A percentile compares a stretch with the other conserved stretches of the same genome.
phyloP scores from a whole-genome alignment of 139 green algal genomes.

The Chlorella sp. region DNA sequence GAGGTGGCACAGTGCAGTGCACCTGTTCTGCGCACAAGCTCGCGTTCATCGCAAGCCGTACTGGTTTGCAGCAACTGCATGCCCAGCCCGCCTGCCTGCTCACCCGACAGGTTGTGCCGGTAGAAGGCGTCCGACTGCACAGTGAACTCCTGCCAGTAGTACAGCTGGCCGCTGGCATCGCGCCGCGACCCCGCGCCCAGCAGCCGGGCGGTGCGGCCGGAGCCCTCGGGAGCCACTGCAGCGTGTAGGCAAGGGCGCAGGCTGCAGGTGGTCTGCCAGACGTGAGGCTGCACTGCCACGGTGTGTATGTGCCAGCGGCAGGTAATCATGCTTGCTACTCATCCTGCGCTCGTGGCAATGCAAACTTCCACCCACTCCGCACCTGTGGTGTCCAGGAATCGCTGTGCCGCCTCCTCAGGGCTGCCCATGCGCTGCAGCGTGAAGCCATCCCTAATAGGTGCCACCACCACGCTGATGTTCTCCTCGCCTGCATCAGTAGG shows the following conservation, averaged over 20 bases:
- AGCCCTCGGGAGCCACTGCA: conserved; percentile 58
- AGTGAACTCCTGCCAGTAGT: conserved; percentile 88
- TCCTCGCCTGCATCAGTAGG: conserved; percentile 72
- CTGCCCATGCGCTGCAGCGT: conserved; percentile 67
- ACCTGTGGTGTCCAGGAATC: conserved; percentile 69
- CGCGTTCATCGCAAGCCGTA: too few species aligned
- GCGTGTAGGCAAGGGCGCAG: too few species aligned
- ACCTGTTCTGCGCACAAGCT: too few species aligned
- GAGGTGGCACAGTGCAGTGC: too few species aligned
- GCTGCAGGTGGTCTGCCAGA: too few species aligned
- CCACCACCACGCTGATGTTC: conserved; percentile 92
- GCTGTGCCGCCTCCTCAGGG: conserved; percentile 55
- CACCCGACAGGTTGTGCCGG: conserved; percentile 84
- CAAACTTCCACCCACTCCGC: background rate
- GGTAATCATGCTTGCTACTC: too few species aligned
- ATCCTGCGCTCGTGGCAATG: too few species aligned
- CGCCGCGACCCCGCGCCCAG: conserved; percentile 52
- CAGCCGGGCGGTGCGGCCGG: conserved; percentile 61
- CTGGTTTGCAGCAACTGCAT: too few species aligned
- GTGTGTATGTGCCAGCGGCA: too few species aligned
- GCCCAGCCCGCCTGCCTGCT: background rate
- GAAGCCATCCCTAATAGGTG: conserved; percentile 85
- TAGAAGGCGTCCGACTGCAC: conserved; percentile 66
- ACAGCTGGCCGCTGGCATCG: conserved; percentile 48
- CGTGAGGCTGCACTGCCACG: too few species aligned